These are phyloP conservation scores for Clonostachys sp. DNA, from an alignment of 2,329 filamentous ascomycete species.

Conservation along the genomic window DNA sequence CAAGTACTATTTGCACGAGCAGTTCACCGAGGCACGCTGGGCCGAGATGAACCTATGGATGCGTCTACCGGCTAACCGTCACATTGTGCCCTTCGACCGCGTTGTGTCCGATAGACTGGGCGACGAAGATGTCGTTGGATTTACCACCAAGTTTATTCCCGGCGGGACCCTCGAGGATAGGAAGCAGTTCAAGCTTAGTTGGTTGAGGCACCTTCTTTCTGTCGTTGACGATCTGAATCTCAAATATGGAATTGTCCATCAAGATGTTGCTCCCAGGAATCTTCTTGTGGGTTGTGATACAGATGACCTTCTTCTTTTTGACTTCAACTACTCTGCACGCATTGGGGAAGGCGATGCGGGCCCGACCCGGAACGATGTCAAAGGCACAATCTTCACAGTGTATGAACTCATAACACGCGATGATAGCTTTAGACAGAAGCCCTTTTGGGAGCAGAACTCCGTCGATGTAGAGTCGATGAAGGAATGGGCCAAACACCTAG, in stretches of 20 bases:
- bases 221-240: conserved; percentile 31
- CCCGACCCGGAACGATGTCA: conserved; percentile 17
- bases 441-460: conserved; percentile 10
- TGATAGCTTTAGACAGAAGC: conserved; percentile 8
- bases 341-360: conserved; percentile 7
- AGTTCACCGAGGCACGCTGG: conserved; percentile 16
- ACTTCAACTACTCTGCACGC: conserved; percentile 22
- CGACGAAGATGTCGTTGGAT: conserved; percentile 22
- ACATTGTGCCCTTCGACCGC: conserved; percentile 25
- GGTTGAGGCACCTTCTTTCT: conserved; percentile 24
- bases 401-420: conserved; percentile 28
- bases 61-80: conserved; percentile 25
- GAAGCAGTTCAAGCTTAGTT: conserved; percentile 23
- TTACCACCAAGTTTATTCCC: conserved; percentile 25
- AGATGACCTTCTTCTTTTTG: conserved; percentile 21
- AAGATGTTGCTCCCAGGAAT: conserved; percentile 30
- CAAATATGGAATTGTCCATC: conserved; percentile 26
- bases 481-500: conserved; percentile 22
- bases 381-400: conserved; percentile 23
- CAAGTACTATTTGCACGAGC: conserved; percentile 24
- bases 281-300: conserved; percentile 24
- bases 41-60: conserved; percentile 26
- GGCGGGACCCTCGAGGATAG: conserved; percentile 22
- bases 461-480: conserved; percentile 8
- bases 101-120: conserved; percentile 22